A percentile compares a stretch with the other conserved stretches of the same genome.
Conservation (phyloP, 2,329 filamentous ascomycete species). For the Epichloe festucae region DNA sequence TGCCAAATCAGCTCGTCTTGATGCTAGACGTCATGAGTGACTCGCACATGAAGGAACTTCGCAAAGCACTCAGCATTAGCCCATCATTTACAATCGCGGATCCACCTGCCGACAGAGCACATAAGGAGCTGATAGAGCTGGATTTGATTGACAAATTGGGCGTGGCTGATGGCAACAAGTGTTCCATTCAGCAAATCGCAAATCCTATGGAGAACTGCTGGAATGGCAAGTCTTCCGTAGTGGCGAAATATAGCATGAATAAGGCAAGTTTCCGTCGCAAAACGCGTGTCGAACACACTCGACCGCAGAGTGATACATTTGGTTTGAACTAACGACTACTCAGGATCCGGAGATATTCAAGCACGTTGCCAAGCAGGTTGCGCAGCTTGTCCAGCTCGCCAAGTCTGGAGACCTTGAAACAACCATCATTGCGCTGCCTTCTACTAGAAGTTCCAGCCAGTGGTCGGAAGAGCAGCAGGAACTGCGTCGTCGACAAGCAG, state of each 20-base stretch:
- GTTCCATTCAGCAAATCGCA: conserved; percentile 25
- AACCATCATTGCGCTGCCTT: conserved; percentile 41
- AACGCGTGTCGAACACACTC: not conserved
- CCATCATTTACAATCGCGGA: conserved; percentile 38
- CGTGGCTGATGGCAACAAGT: conserved; percentile 22
- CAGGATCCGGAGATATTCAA: conserved; percentile 30
- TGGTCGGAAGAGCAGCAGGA: conserved; percentile 30
- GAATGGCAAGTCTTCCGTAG: conserved; percentile 22
- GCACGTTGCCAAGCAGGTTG: conserved; percentile 30
- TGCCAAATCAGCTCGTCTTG: conserved; percentile 43
- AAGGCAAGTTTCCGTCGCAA: not conserved
- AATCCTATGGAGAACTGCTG: conserved; percentile 35
- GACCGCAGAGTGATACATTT: not conserved
- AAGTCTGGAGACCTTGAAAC: conserved; percentile 40
- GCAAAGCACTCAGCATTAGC: conserved; percentile 20
- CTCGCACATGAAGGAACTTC: conserved; percentile 31
- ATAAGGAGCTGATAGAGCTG: conserved; percentile 27
- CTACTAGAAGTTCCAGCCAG: conserved; percentile 24
- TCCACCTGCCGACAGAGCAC: conserved; percentile 29
- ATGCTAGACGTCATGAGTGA: conserved; percentile 43
- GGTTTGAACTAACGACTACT: conserved; percentile 11
- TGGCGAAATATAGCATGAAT: not conserved
- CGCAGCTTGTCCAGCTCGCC: conserved; percentile 32
- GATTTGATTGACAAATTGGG: conserved; percentile 27
- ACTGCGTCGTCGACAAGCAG: conserved; percentile 34